Conservation (phyloP, 2,329 filamentous ascomycete genomes). For the Venturia pyrina region DNA sequence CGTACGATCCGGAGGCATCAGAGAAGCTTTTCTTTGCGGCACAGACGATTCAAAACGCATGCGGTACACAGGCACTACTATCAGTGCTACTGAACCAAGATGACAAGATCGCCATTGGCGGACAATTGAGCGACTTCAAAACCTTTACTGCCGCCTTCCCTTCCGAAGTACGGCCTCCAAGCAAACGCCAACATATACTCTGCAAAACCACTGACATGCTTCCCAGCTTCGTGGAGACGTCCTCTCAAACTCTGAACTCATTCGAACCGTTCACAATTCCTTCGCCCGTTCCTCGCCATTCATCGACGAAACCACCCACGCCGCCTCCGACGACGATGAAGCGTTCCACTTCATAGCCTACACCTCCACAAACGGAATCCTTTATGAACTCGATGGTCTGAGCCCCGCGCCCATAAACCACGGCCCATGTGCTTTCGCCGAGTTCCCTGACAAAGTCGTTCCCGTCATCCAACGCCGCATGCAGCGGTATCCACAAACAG, state of each 20-base stretch:
- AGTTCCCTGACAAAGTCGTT: constrained; percentile 73
- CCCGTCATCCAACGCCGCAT: constrained; percentile 80
- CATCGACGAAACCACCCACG: constrained; percentile 74
- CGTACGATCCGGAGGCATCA: constrained; percentile 65
- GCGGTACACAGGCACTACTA: constrained; percentile 89
- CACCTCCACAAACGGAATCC: constrained; percentile 62
- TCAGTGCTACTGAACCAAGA: constrained; percentile 84
- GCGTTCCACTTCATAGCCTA: constrained; percentile 98
- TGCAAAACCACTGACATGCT: neutral
- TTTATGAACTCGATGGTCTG: constrained; percentile 93
- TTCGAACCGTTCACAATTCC: constrained; percentile 67
- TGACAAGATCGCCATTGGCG: constrained; percentile 59
- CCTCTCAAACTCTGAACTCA: constrained; percentile 53
- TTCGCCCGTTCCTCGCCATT: constrained; percentile 87
- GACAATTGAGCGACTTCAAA: constrained; percentile 64
- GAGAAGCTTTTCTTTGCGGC: constrained; percentile 84
- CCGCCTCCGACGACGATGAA: constrained; percentile 67
- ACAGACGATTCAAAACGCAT: constrained; percentile 98
- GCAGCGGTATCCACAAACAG: constrained; percentile 69
- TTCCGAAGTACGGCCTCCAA: constrained; percentile 31
- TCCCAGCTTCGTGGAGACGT: constrained; percentile 61
- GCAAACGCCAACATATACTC: neutral
- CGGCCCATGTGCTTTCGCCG: constrained; percentile 57
- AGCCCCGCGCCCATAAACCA: constrained; percentile 89
- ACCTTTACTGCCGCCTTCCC: constrained; percentile 82